Base-by-base conservation (phyloP, 2,329 filamentous ascomycete species). In the Calonectria ilicicola region DNA sequence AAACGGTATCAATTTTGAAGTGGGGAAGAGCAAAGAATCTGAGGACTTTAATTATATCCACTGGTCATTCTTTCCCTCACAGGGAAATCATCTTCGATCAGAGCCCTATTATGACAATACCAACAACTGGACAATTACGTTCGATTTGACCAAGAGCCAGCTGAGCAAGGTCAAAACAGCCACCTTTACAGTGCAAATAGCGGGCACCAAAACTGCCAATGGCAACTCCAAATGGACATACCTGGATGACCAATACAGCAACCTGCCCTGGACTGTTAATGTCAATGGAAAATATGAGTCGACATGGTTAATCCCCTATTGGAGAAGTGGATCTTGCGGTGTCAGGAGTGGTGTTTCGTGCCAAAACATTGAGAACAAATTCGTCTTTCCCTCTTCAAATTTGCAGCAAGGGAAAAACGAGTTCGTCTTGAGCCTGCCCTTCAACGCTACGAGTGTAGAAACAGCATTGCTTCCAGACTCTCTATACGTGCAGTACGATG, bases 401-500 rank as follows among this genome's bases (percentile, higher is more conserved):
- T 77, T 93, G 44, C 85, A 83, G 12, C 83, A 84, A n/a, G 89
- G 89, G 0, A 83, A 84, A 69, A 93, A 93, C 74, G 84, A 86
- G 76, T 81, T 93, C 35, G 83, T 91, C 0, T 79, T 93, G 51
- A 90, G 89, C 74, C 76, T 93, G 68, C 91, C 91, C 12, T 88
- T 85, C 58, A 90, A 91, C 58, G 91, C 87, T 0, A 92, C 89
- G 3, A 86, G 91, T 75, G 87, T 88, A 17, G 90, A 92, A 82
- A 87, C 87, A 38, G 91, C 91, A 0, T 60, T 92, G 9, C 75
- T 92, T 67, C 86, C 90, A 0, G 82, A 83, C 51, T 87, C 86
- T 0, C 84, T 91, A 0, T 93, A 93, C 80, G 87, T 93, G 5
- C 91, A 93, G 83, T 93, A 93, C 74, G 91, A 93, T 82, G 91